Percentiles rank a stretch among this genome's conserved stretches.
Conservation (phyloP, 805 yeast genomes). For the Sugiyamaella lignohabitans region DNA sequence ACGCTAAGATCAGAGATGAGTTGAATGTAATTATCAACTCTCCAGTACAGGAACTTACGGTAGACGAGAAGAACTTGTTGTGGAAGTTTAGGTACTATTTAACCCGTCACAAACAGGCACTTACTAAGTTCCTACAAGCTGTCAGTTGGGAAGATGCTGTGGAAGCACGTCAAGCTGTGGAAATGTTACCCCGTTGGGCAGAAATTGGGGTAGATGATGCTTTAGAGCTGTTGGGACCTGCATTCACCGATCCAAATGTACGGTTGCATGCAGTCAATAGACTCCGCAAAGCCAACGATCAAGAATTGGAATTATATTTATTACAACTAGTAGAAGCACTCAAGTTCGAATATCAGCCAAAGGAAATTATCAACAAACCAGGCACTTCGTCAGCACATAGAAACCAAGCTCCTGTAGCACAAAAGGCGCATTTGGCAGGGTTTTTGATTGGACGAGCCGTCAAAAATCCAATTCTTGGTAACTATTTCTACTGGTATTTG, state of each 20-base stretch:
- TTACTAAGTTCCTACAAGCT: constrained; percentile 79
- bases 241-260: constrained; percentile 64
- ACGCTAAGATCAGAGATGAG: constrained; percentile 72
- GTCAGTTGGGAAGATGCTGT: constrained; percentile 81
- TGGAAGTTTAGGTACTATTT: constrained; percentile 89
- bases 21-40: constrained; percentile 64
- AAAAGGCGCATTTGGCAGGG: constrained; percentile 34
- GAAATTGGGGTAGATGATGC: constrained; percentile 80
- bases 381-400: not conserved
- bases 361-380: constrained; percentile 3
- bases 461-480: constrained; percentile 61
- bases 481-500: constrained; percentile 85
- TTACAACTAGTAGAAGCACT: constrained; percentile 89
- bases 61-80: constrained; percentile 75
- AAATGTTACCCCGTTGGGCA: constrained; percentile 61
- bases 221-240: constrained; percentile 74
- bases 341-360: constrained; percentile 54
- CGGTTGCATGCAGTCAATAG: constrained; percentile 86
- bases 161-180: constrained; percentile 75
- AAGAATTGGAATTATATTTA: constrained; percentile 72
- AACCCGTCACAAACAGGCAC: constrained; percentile 56
- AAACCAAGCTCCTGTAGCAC: not conserved
- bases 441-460: constrained; percentile 71
- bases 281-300: constrained; percentile 67
- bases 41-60: constrained; percentile 73